phyloP scores from a whole-genome alignment of 768 basidiomycete species.

The Termitomyces titanicus region DNA sequence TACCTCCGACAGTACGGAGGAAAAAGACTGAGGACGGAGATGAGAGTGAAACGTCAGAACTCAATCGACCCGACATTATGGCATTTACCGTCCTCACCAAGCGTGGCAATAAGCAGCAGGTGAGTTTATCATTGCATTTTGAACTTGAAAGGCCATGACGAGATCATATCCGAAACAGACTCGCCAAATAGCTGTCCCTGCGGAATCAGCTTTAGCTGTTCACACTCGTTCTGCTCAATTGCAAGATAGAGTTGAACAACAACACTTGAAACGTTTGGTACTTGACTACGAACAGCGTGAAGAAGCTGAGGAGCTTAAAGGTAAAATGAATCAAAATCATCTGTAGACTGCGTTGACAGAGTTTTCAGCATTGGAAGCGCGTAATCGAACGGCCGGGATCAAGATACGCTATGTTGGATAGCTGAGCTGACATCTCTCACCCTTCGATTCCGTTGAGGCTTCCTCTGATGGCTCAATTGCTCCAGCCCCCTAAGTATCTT shows the following conservation, averaged over 20 bases:
- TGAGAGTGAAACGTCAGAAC: constrained; percentile 37
- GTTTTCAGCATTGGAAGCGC: constrained; percentile 59
- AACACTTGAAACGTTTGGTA: constrained; percentile 94
- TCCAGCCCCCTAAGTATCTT: not conserved
- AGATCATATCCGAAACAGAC: constrained; percentile 40
- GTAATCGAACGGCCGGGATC: constrained; percentile 62
- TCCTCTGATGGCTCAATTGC: not conserved
- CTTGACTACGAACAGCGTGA: constrained; percentile 89
- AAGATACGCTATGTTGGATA: constrained; percentile 77
- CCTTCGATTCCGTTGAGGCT: constrained; percentile 3
- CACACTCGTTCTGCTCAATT: constrained; percentile 90
- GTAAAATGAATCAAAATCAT: constrained; percentile 28
- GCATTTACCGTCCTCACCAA: constrained; percentile 92
- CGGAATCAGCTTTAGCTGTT: constrained; percentile 82
- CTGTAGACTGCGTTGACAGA: not conserved
- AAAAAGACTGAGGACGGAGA: constrained; percentile 61
- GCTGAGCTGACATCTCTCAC: not conserved
- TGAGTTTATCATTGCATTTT: constrained; percentile 28
- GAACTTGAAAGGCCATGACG: constrained; percentile 7
- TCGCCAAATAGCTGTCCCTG: constrained; percentile 86
- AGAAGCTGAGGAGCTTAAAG: constrained; percentile 80
- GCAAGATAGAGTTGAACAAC: constrained; percentile 94
- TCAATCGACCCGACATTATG: constrained; percentile 53
- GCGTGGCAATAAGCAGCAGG: constrained; percentile 91
- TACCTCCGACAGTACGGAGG: constrained; percentile 62